These are phyloP conservation scores for Bonia amplexicaulis DNA, from an alignment of 176 grass and related monocot genomes.

Conservation along the genomic window DNA sequence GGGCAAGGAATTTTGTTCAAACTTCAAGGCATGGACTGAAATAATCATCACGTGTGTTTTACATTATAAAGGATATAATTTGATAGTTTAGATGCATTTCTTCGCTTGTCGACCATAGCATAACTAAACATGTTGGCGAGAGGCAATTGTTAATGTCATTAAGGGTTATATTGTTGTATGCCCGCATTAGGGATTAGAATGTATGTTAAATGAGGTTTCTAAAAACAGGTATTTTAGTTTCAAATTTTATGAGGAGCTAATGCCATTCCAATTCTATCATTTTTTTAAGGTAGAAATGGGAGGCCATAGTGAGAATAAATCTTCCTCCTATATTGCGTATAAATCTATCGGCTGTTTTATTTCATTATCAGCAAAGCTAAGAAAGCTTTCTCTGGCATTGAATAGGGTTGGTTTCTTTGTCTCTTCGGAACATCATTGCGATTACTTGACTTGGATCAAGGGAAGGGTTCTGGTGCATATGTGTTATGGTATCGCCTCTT, in stretches of 20 bases:
- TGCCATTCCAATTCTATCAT: not conserved
- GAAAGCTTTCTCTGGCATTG: too few species aligned
- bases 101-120: not conserved
- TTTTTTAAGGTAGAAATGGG: not conserved
- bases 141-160: not conserved
- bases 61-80: not conserved
- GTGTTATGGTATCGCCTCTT: slow-evolving; percentile 92
- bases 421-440: slow-evolving; percentile 90
- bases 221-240: not conserved
- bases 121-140: not conserved
- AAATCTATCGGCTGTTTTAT: too few species aligned
- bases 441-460: slow-evolving; percentile 96
- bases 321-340: not conserved
- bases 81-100: not conserved
- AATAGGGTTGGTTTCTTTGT: slow-evolving; percentile 74
- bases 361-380: too few species aligned
- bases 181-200: not conserved
- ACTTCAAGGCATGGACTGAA: not conserved
- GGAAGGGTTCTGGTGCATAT: slow-evolving; percentile 93
- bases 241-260: not conserved
- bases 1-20: not conserved
- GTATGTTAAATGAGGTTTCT: slow-evolving; percentile 3
- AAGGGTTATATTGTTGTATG: not conserved
- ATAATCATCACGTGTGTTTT: not conserved
- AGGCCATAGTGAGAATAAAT: not conserved